Conservation (phyloP, 768 basidiomycete species). For the Russula ochroleuca region DNA sequence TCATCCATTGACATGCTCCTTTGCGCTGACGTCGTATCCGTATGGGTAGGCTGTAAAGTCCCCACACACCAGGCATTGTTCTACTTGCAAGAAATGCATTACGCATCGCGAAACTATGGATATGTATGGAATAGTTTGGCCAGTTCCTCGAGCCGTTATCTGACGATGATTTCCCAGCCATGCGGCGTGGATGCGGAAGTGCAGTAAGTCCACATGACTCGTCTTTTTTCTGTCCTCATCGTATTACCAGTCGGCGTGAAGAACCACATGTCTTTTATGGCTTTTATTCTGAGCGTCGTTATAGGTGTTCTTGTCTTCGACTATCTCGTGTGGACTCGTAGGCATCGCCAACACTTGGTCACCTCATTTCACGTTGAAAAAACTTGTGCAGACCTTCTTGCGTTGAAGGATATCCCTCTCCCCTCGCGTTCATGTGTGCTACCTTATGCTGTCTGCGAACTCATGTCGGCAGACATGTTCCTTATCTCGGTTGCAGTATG, state of each 20-base stretch:
- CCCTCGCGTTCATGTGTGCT: background rate
- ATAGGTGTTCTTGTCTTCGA: background rate
- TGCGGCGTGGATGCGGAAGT: conserved; percentile 1
- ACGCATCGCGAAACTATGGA: background rate
- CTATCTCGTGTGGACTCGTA: conserved; percentile 14
- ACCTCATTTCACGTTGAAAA: background rate
- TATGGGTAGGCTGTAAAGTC: background rate
- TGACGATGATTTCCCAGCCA: conserved; percentile 5
- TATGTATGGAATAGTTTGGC: background rate
- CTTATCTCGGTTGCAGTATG: background rate
- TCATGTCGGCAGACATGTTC: conserved; percentile 10
- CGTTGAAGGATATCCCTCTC: too few species aligned
- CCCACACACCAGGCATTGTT: background rate
- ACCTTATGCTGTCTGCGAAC: background rate
- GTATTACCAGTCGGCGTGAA: conserved; percentile 6
- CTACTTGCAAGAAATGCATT: conserved; percentile 15
- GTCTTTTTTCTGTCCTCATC: background rate
- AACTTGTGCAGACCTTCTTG: too few species aligned
- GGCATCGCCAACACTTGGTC: background rate
- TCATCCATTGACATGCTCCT: background rate
- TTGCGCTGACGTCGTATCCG: background rate
- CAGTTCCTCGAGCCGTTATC: background rate
- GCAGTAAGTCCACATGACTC: conserved; percentile 1
- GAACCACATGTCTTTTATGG: conserved; percentile 7
- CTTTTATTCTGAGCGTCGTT: background rate